Percentiles rank a stretch among this genome's conserved stretches.
These are phyloP conservation scores for Gremmenia infestans DNA, from an alignment of 2,329 filamentous ascomycete species.

Conservation along the genomic window DNA sequence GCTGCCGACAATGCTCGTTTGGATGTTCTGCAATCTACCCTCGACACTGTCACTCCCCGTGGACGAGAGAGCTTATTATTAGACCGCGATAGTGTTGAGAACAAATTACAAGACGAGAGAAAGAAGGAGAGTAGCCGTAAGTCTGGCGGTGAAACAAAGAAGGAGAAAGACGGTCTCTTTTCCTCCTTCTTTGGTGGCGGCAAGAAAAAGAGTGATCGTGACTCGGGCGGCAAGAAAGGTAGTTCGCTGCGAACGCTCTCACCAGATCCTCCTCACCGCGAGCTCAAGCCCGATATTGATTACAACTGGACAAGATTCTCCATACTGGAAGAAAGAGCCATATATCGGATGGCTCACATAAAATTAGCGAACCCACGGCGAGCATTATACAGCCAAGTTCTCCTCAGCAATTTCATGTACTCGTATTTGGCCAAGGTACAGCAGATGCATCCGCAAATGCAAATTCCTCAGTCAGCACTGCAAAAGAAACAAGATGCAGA, in stretches of 20 bases:
- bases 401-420: constrained; percentile 99
- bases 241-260: constrained; percentile 68
- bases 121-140: constrained; percentile 77
- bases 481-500: constrained; percentile 64
- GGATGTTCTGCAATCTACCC: constrained; percentile 82
- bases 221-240: constrained; percentile 67
- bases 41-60: constrained; percentile 59
- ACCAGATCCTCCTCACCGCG: constrained; percentile 70
- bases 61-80: constrained; percentile 80
- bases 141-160: constrained; percentile 67
- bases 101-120: constrained; percentile 71
- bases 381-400: constrained; percentile 86
- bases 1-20: constrained; percentile 69
- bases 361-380: constrained; percentile 96
- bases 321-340: constrained; percentile 90
- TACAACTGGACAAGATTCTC: constrained; percentile 96
- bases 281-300: constrained; percentile 80
- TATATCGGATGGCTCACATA: constrained; percentile 98
- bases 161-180: constrained; percentile 91
- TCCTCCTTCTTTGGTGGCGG: constrained; percentile 87
- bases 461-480: constrained; percentile 73
- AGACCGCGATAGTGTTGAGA: constrained; percentile 69
- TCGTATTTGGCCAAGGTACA: constrained; percentile 97
- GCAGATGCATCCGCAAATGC: constrained; percentile 95
- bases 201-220: constrained; percentile 80